Conservation (phyloP, 257 asterid genomes). For the Penstemon barbatus region DNA sequence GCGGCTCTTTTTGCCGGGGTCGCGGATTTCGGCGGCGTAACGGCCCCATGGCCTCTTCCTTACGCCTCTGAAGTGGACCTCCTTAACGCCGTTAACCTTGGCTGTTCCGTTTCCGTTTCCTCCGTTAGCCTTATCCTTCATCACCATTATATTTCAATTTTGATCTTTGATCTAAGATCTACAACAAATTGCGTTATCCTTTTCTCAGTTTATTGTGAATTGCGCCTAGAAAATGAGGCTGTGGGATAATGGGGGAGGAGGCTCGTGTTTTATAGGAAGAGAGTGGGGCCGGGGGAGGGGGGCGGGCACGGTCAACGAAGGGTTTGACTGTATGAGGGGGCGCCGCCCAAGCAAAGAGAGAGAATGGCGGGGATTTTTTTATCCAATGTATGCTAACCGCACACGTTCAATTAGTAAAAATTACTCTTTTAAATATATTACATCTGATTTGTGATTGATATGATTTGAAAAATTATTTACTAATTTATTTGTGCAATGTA, state of each 20-base stretch:
- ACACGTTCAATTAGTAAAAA: too few species aligned
- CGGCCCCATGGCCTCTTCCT: constrained; percentile 97
- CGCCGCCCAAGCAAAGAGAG: constrained; percentile 62
- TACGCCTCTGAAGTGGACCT: constrained; percentile 72
- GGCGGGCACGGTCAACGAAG: constrained; percentile 49
- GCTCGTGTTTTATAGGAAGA: constrained; percentile 17
- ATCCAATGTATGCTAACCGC: too few species aligned
- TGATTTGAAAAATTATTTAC: too few species aligned
- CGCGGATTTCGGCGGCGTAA: constrained; percentile 90
- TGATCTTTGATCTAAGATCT: neutral
- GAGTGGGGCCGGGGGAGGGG: constrained; percentile 11
- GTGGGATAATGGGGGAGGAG: neutral
- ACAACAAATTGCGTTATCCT: neutral
- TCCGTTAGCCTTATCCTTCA: constrained; percentile 45
- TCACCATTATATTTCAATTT: constrained; percentile 36
- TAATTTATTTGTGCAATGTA: too few species aligned
- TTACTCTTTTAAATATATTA: too few species aligned
- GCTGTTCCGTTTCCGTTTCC: constrained; percentile 13
- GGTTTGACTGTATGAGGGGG: constrained; percentile 57
- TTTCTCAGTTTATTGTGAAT: too few species aligned
- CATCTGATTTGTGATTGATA: too few species aligned
- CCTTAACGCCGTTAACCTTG: constrained; percentile 47
- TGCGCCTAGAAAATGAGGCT: neutral
- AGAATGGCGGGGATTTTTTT: too few species aligned
- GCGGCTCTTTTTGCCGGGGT: constrained; percentile 77